Base-by-base conservation (phyloP, 306 rosid species). In the Fragaria ananassa region DNA sequence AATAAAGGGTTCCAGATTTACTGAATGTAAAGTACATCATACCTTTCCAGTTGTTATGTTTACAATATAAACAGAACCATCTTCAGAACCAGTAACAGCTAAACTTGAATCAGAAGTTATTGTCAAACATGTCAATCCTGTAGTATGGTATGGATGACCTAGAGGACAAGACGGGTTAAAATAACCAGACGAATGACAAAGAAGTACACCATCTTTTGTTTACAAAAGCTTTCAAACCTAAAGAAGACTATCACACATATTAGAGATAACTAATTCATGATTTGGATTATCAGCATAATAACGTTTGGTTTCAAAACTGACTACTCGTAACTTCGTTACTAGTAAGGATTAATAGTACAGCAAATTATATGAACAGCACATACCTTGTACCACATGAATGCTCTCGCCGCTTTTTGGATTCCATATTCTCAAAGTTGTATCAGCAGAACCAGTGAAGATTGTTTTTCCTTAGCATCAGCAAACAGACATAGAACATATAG, bases 381-480 rank as follows among this genome's bases (percentile, higher is more conserved):
- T 89, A 95, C 99, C 99, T 72, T 75, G 76, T 68, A 92, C 88
- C 42, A 88, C 97, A 88, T 90, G 91, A 86, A 86, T 88, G 84
- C 79, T 90, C 79, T 95, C 92, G 18, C 86, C 92, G 71, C 77
- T 88, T 84, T 76, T 88, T 68, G 98, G 96, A 83, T 94, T 92
- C 98, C 98, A 92, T 84, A 89, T 76, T 84, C 97, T 90, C 89
- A 95, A 78, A 76, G 91, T 88, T 76, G 97, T 92, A 84, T 95
- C 99, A 6, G 88, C 91, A 53, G 97, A 95, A 79, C 97, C 99
- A 60, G 99, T 90, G 74, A 97, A 95, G 75, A 95, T 88, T 80
- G 72, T 78, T 89, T 88, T 88, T 77, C 99, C 99, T 95, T 53
- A 61, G 81, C 23, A 51, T 18, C 57, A 51, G 73, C 45, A 37